phyloP scores from a whole-genome alignment of 768 basidiomycete species.

The Cytidiella melzeri region DNA sequence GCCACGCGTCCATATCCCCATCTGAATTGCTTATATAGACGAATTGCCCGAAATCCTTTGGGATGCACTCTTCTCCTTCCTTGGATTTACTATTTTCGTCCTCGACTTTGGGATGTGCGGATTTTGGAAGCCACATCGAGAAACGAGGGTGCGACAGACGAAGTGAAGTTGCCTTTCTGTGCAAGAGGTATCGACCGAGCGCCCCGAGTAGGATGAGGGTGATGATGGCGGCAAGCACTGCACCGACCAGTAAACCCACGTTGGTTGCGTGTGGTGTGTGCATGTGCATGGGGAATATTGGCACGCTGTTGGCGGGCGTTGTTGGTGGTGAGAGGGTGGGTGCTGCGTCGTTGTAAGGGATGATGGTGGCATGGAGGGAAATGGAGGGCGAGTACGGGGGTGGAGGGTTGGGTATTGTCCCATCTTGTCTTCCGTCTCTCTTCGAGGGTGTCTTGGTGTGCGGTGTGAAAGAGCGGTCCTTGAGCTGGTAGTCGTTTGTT shows the following conservation, averaged over 20 bases:
- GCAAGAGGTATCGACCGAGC: background rate
- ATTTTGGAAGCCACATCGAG: slow-evolving; percentile 1
- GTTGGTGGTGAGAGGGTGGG: background rate
- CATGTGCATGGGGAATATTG: background rate
- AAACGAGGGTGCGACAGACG: background rate
- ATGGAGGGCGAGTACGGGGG: slow-evolving; percentile 9
- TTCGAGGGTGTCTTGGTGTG: background rate
- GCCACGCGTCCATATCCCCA: background rate
- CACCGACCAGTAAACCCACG: slow-evolving; percentile 7
- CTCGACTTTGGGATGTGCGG: background rate
- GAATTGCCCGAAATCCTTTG: slow-evolving; percentile 3
- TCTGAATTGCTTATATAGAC: slow-evolving; percentile 4
- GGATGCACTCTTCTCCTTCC: background rate
- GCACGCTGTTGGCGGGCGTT: background rate
- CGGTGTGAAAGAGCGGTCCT: background rate
- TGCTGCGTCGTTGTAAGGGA: background rate
- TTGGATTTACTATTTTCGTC: slow-evolving; percentile 3
- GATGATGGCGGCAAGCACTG: slow-evolving; percentile 3
- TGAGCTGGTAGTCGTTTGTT: background rate
- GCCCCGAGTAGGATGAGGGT: background rate
- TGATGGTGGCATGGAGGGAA: slow-evolving; percentile 7
- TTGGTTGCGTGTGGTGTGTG: background rate
- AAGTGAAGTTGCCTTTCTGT: background rate
- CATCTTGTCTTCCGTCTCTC: background rate
- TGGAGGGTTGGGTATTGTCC: slow-evolving; percentile 2